Percentiles rank a stretch among this genome's conserved stretches.
Evolutionary conservation across 129 eudicot species (phyloP).

Genomic region (Centella asiatica): DNA sequence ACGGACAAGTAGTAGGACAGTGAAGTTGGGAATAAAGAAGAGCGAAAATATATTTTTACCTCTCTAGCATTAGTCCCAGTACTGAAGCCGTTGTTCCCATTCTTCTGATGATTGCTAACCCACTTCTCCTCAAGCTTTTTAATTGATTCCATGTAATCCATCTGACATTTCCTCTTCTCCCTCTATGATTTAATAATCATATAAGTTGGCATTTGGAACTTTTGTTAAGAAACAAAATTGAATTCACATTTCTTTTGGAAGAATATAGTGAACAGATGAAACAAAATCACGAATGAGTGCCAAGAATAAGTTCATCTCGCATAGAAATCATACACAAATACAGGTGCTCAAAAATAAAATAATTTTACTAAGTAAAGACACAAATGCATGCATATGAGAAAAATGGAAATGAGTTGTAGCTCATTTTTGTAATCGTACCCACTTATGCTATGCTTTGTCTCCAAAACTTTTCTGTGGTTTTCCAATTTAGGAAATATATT

Average conservation of each 20-base stretch:
- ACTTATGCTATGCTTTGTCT: no score
- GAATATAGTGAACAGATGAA: not conserved
- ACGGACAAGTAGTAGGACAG: no score
- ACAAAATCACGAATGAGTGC: not conserved
- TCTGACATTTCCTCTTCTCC: constrained; percentile 91
- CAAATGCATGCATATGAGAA: no score
- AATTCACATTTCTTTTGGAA: not conserved
- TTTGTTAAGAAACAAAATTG: not conserved
- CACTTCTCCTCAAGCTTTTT: constrained; percentile 97
- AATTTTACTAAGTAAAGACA: not conserved
- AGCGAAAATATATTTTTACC: constrained; percentile 25
- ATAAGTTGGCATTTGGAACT: constrained; percentile 4
- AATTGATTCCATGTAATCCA: constrained; percentile 97
- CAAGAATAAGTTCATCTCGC: constrained; percentile 1
- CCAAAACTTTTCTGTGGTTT: no score
- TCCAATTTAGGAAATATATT: no score
- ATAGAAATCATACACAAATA: constrained; percentile 1
- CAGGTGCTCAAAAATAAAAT: not conserved
- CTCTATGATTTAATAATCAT: constrained; percentile 37
- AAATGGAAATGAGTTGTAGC: no score
- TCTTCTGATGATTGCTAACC: constrained; percentile 66
- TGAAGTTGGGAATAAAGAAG: not conserved
- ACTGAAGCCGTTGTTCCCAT: constrained; percentile 42
- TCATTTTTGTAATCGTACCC: no score
- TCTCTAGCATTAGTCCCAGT: constrained; percentile 38